Evolutionary conservation across 2,329 filamentous ascomycete genomes (phyloP).

Genomic region (Sordariomycetes sp.): DNA sequence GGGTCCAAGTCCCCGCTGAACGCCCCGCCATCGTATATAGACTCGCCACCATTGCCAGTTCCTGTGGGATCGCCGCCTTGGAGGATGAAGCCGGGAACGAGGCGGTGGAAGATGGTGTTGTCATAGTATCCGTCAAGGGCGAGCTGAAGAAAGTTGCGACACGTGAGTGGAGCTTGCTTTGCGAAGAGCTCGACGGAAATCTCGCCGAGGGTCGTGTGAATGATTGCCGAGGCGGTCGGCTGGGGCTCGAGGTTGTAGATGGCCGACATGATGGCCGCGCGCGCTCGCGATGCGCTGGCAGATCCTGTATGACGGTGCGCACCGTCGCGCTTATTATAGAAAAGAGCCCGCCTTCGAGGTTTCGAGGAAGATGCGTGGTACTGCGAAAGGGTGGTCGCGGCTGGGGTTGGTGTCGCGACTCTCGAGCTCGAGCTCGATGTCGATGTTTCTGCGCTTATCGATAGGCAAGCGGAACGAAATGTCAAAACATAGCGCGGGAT

Average conservation of each 20-base stretch:
- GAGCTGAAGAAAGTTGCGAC: constrained; percentile 91
- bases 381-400: no score
- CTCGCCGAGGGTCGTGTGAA: constrained; percentile 85
- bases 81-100: constrained; percentile 85
- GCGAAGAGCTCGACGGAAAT: constrained; percentile 90
- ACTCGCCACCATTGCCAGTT: constrained; percentile 84
- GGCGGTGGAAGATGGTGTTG: constrained; percentile 85
- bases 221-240: constrained; percentile 81
- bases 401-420: no score
- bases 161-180: constrained; percentile 83
- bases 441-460: no score
- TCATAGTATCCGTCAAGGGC: constrained; percentile 95
- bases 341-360: no score
- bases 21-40: constrained; percentile 80
- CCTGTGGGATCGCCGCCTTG: constrained; percentile 94
- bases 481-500: no score
- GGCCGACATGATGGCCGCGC: constrained; percentile 57
- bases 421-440: no score
- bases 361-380: no score
- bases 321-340: no score
- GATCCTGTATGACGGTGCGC: no score
- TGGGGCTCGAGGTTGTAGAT: constrained; percentile 94
- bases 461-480: no score
- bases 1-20: constrained; percentile 65
- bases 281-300: no score